Percentiles rank a stretch among this genome's conserved stretches.
Conservation (phyloP, 2,329 filamentous ascomycete species). For the Reticulascus tulasneorum region DNA sequence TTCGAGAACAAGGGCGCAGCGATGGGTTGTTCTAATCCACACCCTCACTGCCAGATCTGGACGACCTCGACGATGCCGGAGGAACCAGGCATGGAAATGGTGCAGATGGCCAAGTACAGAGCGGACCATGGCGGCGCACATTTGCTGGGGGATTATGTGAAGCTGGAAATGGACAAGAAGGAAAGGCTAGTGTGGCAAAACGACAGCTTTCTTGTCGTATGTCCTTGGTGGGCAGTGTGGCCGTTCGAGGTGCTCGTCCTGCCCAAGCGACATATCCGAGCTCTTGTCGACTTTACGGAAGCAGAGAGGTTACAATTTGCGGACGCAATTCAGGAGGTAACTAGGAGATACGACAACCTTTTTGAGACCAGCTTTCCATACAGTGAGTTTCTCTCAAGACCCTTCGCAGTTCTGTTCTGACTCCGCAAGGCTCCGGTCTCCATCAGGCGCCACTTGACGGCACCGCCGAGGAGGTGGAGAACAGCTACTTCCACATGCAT, state of each 20-base stretch:
- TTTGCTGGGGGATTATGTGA: constrained; percentile 81
- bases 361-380: constrained; percentile 98
- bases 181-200: constrained; percentile 91
- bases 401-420: not conserved
- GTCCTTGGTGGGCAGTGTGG: constrained; percentile 98
- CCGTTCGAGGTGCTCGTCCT: constrained; percentile 93
- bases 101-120: constrained; percentile 75
- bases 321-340: constrained; percentile 81
- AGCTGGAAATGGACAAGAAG: constrained; percentile 73
- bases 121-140: constrained; percentile 68
- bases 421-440: constrained; percentile 70
- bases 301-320: constrained; percentile 72
- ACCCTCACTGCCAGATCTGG: constrained; percentile 97
- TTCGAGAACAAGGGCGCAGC: constrained; percentile 98
- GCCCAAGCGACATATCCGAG: constrained; percentile 77
- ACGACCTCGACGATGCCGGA: constrained; percentile 88
- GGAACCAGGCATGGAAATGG: constrained; percentile 76
- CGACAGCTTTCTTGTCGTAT: constrained; percentile 76
- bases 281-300: constrained; percentile 74
- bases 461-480: constrained; percentile 76
- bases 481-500: constrained; percentile 91
- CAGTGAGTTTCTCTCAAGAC: constrained; percentile 47
- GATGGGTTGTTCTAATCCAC: constrained; percentile 98
- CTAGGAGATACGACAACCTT: constrained; percentile 89
- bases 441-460: constrained; percentile 91